A percentile compares a stretch with the other conserved stretches of the same genome.
Evolutionary conservation across 2,329 filamentous ascomycete genomes (phyloP).

Genomic region (Phaeosphaeria sp.): DNA sequence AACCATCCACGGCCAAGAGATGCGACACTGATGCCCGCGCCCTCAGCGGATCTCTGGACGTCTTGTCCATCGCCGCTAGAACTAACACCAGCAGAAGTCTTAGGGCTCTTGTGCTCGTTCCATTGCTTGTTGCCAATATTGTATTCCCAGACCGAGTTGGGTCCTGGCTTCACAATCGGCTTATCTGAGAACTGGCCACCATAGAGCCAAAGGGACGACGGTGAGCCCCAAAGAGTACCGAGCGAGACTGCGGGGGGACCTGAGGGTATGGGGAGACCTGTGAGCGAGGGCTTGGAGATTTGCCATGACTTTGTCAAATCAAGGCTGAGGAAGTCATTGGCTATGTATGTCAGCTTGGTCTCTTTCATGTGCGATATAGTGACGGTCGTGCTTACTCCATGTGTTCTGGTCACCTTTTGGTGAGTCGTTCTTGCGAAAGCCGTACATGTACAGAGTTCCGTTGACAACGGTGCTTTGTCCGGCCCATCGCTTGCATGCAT

Average conservation of each 20-base stretch:
- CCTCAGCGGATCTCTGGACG: slow-evolving; percentile 75
- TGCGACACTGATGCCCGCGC: slow-evolving; percentile 73
- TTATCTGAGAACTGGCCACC: slow-evolving; percentile 76
- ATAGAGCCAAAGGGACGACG: slow-evolving; percentile 73
- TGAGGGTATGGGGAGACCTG: slow-evolving; percentile 67
- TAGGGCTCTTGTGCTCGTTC: slow-evolving; percentile 67
- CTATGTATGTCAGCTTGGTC: slow-evolving; percentile 6
- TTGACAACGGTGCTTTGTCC: slow-evolving; percentile 69
- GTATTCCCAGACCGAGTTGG: slow-evolving; percentile 75
- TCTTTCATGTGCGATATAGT: not conserved
- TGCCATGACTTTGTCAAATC: slow-evolving; percentile 78
- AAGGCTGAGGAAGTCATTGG: slow-evolving; percentile 73
- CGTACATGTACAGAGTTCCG: slow-evolving; percentile 78
- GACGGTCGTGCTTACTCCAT: slow-evolving; percentile 65
- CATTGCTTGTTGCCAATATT: slow-evolving; percentile 65
- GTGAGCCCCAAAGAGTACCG: slow-evolving; percentile 79
- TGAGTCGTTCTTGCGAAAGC: slow-evolving; percentile 68
- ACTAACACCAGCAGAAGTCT: slow-evolving; percentile 69
- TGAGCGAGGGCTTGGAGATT: slow-evolving; percentile 67
- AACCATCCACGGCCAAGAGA: slow-evolving; percentile 76
- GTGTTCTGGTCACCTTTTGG: slow-evolving; percentile 66
- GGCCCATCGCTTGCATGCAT: slow-evolving; percentile 48
- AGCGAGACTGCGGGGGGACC: slow-evolving; percentile 75
- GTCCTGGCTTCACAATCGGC: slow-evolving; percentile 62
- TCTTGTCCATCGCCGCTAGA: slow-evolving; percentile 63